These are phyloP conservation scores for Didymella lethalis DNA, from an alignment of 2,329 filamentous ascomycete species.

Conservation along the genomic window DNA sequence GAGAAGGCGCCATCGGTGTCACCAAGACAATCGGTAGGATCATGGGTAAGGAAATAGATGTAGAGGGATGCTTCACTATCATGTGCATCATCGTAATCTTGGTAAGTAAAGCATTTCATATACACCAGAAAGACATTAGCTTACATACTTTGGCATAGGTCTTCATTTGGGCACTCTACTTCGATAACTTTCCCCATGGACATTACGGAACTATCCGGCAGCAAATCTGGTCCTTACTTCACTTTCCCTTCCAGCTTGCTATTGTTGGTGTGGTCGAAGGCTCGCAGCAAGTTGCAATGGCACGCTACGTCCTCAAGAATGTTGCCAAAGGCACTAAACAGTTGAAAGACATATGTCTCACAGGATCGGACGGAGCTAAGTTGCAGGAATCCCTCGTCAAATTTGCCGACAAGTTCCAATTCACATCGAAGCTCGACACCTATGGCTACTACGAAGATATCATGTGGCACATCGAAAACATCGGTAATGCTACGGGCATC, in stretches of 20 bases:
- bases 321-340: slow-evolving; percentile 54
- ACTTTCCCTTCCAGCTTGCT: slow-evolving; percentile 70
- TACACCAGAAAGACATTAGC: not conserved
- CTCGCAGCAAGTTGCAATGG: slow-evolving; percentile 63
- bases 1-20: slow-evolving; percentile 70
- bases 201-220: slow-evolving; percentile 64
- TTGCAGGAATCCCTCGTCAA: slow-evolving; percentile 39
- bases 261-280: slow-evolving; percentile 71
- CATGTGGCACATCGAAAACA: slow-evolving; percentile 24
- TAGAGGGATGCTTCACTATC: slow-evolving; percentile 46
- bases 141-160: slow-evolving; percentile 35
- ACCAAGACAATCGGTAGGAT: slow-evolving; percentile 59
- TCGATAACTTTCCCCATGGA: slow-evolving; percentile 62
- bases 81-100: slow-evolving; percentile 49
- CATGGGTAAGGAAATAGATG: slow-evolving; percentile 49
- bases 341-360: slow-evolving; percentile 48
- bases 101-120: slow-evolving; percentile 28
- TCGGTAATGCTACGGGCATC: slow-evolving; percentile 46
- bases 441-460: slow-evolving; percentile 25
- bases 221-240: slow-evolving; percentile 64
- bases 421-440: slow-evolving; percentile 45
- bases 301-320: slow-evolving; percentile 57
- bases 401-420: slow-evolving; percentile 40
- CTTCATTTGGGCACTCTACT: slow-evolving; percentile 70
- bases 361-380: slow-evolving; percentile 40